Evolutionary conservation across 2,329 filamentous ascomycete species (phyloP).

Genomic region (Pochonia chlamydosporia): DNA sequence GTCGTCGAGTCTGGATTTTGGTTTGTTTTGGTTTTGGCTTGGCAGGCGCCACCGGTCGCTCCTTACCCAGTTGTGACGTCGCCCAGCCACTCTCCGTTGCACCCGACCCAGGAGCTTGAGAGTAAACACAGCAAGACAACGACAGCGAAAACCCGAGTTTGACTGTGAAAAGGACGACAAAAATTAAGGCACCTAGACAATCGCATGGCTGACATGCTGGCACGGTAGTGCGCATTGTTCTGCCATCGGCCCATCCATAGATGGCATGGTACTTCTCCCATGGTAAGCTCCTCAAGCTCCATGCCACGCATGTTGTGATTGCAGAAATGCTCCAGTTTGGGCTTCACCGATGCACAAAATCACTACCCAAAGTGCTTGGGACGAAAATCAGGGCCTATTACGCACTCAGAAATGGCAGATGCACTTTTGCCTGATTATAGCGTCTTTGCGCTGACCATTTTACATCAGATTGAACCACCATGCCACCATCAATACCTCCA

Average conservation of each 20-base stretch:
- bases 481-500: slow-evolving; percentile 15
- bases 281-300: slow-evolving; percentile 2
- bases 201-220: slow-evolving; percentile 1
- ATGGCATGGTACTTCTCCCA: slow-evolving; percentile 3
- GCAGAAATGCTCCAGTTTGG: slow-evolving; percentile 1
- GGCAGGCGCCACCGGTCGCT: not conserved
- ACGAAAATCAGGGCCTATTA: not conserved
- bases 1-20: no score
- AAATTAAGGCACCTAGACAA: not conserved
- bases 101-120: not conserved
- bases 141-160: not conserved
- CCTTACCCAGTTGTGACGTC: slow-evolving; percentile 2
- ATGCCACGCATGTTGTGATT: not conserved
- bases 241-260: not conserved
- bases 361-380: not conserved
- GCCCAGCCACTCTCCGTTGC: not conserved
- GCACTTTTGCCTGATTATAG: not conserved
- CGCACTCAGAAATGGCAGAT: not conserved
- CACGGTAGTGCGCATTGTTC: not conserved
- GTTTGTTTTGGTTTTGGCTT: no score
- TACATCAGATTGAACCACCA: slow-evolving; percentile 13
- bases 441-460: slow-evolving; percentile 9
- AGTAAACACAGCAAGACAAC: not conserved
- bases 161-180: not conserved
- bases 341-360: slow-evolving; percentile 1